Evolutionary conservation across 2,329 filamentous ascomycete species (phyloP).

Genomic region (Neodidymelliopsis sp.): DNA sequence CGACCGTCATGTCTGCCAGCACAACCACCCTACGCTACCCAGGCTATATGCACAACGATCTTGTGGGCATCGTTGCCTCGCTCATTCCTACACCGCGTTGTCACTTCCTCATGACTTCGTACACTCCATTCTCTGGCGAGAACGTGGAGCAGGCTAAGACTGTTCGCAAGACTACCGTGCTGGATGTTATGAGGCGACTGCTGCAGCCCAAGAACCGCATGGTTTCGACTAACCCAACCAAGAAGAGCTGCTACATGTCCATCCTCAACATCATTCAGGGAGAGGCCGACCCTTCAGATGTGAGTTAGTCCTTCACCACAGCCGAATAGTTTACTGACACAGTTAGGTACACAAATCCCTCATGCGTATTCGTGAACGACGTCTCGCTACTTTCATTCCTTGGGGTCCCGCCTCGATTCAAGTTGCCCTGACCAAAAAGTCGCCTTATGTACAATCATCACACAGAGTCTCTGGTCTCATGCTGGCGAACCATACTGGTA

Average conservation of each 20-base stretch:
- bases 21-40: slow-evolving; percentile 97
- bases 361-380: slow-evolving; percentile 91
- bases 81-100: slow-evolving; percentile 95
- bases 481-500: slow-evolving; percentile 97
- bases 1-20: slow-evolving; percentile 98
- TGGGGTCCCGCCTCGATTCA: slow-evolving; percentile 99
- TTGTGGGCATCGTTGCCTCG: slow-evolving; percentile 94
- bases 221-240: slow-evolving; percentile 94
- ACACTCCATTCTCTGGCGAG: slow-evolving; percentile 96
- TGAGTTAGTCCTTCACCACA: slow-evolving; percentile 36
- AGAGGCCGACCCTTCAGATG: slow-evolving; percentile 96
- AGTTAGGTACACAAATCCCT: slow-evolving; percentile 88
- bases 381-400: slow-evolving; percentile 94
- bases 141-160: slow-evolving; percentile 97
- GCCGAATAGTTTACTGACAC: slow-evolving; percentile 13
- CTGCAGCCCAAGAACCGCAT: slow-evolving; percentile 99
- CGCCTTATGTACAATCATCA: slow-evolving; percentile 92
- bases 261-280: slow-evolving; percentile 99
- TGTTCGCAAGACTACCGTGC: slow-evolving; percentile 94
- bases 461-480: slow-evolving; percentile 96
- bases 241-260: slow-evolving; percentile 98
- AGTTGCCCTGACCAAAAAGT: slow-evolving; percentile 94
- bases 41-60: slow-evolving; percentile 99
- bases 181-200: slow-evolving; percentile 95
- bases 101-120: slow-evolving; percentile 98